Base-by-base conservation (phyloP, 768 basidiomycete genomes). In the Hygrophorus pudorinus region DNA sequence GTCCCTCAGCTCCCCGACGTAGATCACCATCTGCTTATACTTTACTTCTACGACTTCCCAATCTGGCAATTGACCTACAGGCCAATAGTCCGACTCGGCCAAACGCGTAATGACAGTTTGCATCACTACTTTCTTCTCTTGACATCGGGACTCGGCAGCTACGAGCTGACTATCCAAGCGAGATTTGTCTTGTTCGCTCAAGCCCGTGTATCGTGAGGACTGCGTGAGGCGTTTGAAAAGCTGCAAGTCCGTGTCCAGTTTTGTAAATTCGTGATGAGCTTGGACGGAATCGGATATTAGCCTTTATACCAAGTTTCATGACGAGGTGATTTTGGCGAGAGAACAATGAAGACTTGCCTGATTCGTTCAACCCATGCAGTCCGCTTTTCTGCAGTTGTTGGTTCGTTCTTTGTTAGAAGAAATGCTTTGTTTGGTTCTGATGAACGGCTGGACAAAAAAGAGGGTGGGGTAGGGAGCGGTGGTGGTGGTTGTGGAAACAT, bases 1-100 rank as follows among this genome's bases (percentile, higher is more conserved):
- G 12, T 49, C 49, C 31, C 51, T 51, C 40, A 65, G 51, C 14
- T 56, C 47, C 28, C 44, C 41, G 12, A 54, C 46, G 20, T 49
- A 54, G 33, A 51, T 48, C 6, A 55, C 24, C 31, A 62, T 46
- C 13, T 59, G 54, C 12, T 49, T 41, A 20, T 53, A 48, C 34
- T 52, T 54, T 6, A 44, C 48, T 2, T 48, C 48, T 17, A 54
- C 59, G 16, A 51, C 54, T 10, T 56, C 39, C 2, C 44, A 38
- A 11, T 59, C 58, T 14, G 49, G 45, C 13, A 46, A 41, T 13
- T 56, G 55, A 12, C 42, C 36, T 5, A 57, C 53, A 1, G 62
- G 62, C 63, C 64, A 63, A 41, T 48, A 57, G 12, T 60, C 51
- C n/a, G 52, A 39, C 9, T 57, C 55, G 18, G 46, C 48, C 32